Base-by-base conservation (phyloP, 768 basidiomycete genomes). In the Lentinus tigrinus region DNA sequence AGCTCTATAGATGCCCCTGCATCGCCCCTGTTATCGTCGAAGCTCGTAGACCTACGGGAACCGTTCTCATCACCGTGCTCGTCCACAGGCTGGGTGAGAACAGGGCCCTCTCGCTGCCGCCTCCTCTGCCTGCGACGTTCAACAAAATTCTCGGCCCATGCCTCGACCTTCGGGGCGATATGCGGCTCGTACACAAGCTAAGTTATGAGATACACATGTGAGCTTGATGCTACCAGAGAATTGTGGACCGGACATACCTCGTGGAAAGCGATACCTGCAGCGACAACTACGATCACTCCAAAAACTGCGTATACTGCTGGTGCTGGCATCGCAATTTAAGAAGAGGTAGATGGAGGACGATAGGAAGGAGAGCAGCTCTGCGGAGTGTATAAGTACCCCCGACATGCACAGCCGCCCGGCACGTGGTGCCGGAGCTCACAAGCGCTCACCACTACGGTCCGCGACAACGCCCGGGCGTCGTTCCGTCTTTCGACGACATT, bases 151-250 rank as follows among this genome's bases (percentile, higher is more conserved):
- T 76, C 73, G 1, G 69, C 69, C 72, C 75, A 75, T 50, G 69
- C 73, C 73, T 85, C 85, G 27, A 89, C 44, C 42, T 74, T 77
- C 0, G 86, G 87, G 19, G 85, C 85, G 56, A 89, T 78, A 57
- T 87, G 85, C 10, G 87, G 87, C 60, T 86, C 85, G 56, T 87
- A 88, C 27, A 89, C 80, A 54, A 84, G 83, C 87, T 89, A 57
- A 11, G 5, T 7, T 17, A 13, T 49, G n/a, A n/a, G n/a, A 37
- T 23, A 27, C 19, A 5, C 48, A 17, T 17, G 43, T 53, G 36
- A 57, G 51, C 43, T 49, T 19, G 37, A 13, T 14, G 23, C 38
- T 34, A 44, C 39, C n/a, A 56, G n/a, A 36, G n/a, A 4, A 43
- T 23, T 8, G 7, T 13, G 13, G 39, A 44, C 31, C 11, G 31